A percentile compares a stretch with the other conserved stretches of the same genome.
Evolutionary conservation across 257 asterid genomes (phyloP).

Genomic region (Solanum tacnaense): DNA sequence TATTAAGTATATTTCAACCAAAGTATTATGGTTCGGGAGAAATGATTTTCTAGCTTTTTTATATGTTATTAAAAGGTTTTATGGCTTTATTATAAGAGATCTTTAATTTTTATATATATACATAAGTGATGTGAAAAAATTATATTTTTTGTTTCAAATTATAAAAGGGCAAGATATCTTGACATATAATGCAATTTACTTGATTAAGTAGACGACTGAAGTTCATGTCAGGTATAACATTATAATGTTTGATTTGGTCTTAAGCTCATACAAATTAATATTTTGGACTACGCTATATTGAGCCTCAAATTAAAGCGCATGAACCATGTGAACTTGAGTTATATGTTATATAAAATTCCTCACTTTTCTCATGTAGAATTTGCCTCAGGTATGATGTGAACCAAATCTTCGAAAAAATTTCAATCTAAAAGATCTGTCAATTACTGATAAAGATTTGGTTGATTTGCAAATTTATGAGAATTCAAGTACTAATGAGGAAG

Average conservation of each 20-base stretch:
- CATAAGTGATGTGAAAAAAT: not conserved
- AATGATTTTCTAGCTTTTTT: not conserved
- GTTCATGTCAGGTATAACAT: not conserved
- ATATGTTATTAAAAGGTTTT: not conserved
- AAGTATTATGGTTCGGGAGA: not conserved
- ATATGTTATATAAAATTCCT: not conserved
- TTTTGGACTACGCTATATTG: not conserved
- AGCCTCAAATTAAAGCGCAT: not conserved
- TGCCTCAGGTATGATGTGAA: no score
- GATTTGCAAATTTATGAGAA: not conserved
- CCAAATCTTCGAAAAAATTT: no score
- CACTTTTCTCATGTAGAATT: not conserved
- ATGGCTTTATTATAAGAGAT: not conserved
- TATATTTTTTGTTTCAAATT: not conserved
- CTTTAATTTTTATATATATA: not conserved
- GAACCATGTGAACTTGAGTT: not conserved
- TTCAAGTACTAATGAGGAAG: not conserved
- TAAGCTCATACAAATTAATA: not conserved
- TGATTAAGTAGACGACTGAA: not conserved
- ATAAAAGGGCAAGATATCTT: not conserved
- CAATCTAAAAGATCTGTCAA: not conserved
- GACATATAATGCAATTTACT: not conserved
- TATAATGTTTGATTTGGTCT: not conserved
- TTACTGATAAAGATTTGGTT: not conserved
- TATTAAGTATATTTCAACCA: not conserved